Evolutionary conservation across 2,329 filamentous ascomycete genomes (phyloP), one percentile per base, ranked within the genome.

Genomic region (Pestalotiopsis sp.): DNA sequence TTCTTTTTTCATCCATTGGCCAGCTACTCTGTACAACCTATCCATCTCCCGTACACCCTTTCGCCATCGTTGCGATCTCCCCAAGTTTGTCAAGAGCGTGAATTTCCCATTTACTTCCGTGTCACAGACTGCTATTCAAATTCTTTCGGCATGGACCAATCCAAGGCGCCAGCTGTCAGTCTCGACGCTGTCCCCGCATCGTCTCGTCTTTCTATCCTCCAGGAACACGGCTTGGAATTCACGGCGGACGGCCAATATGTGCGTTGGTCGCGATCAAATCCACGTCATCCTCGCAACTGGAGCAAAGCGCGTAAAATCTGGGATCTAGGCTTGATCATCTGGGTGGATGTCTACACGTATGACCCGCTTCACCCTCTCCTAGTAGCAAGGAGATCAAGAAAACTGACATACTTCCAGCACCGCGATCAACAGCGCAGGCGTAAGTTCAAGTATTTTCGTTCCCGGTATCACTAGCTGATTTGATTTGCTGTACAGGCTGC

Each of bases 321-420:
- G 27, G 59, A 62, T 27, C n/a, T 39, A 13, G 59, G 25, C 59
- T 17, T 62, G 36, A 62, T 62, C 27, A 62, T 62, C n/a, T 62
- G 25, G 25, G 27, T 62, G 59, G 59, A 62, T 36, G 25, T 62
- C 2, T 62, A 62, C 36, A 39, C 36, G 59, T 39, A 62, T 13
- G 59, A 58, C 20, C 56, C 56, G 17, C 20, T n/a, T 39, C 59
- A 62, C 20, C 59, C 59, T 62, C 36, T 7, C 36, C 17, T 58
- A 58, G 20, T 25, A 27, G 27, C 13, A 39, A 2, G 27, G 25
- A 17, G 7, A 23, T 62, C 20, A 62, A 62, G 25, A 17, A 9
- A 62, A 62, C 59, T 62, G 59, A 62, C 59, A 62, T 13, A 17
- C 20, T 58, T n/a, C 25, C 59, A 62, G 59, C 27, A 62, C 59